phyloP scores from a whole-genome alignment of 345 rosid genomes.

The Eutrema heterophyllum region DNA sequence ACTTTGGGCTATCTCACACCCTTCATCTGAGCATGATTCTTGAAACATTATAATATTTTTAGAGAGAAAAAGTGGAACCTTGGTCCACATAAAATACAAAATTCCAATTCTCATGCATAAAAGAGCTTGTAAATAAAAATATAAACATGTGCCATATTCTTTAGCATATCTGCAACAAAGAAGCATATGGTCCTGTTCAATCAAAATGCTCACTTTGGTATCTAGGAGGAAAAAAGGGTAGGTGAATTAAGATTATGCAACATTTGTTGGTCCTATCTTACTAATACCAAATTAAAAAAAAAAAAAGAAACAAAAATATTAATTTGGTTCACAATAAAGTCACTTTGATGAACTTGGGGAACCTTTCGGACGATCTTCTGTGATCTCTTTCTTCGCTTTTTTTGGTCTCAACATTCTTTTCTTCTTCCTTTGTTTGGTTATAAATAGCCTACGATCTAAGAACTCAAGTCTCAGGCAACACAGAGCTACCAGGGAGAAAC shows the following conservation, averaged over 20 bases:
- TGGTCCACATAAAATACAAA: conserved; percentile 19
- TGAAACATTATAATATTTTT: conserved; percentile 18
- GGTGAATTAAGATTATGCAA: conserved; percentile 7
- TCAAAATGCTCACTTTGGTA: conserved; percentile 27
- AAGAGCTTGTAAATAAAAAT: neutral
- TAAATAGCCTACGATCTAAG: conserved; percentile 25
- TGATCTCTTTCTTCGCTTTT: conserved; percentile 3
- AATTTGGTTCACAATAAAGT: conserved; percentile 12
- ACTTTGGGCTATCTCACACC: conserved; percentile 24
- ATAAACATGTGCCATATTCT: conserved; percentile 18
- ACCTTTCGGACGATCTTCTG: conserved; percentile 20
- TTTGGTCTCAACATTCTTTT: conserved; percentile 7
- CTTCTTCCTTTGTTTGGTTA: conserved; percentile 16
- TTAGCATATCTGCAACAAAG: conserved; percentile 28
- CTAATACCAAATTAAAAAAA: neutral
- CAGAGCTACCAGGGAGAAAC: neutral
- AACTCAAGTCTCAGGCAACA: conserved; percentile 27
- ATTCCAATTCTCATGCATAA: conserved; percentile 12
- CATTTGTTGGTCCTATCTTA: conserved; percentile 5
- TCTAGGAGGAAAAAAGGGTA: conserved; percentile 22
- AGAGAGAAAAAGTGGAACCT: neutral
- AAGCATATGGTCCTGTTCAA: conserved; percentile 19
- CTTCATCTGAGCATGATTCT: conserved; percentile 22
- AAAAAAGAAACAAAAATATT: neutral
- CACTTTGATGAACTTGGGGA: conserved; percentile 22